Percentiles rank a stretch among this genome's conserved stretches.
phyloP scores from a whole-genome alignment of 495 filamentous ascomycete species.

The Peziza echinospora region DNA sequence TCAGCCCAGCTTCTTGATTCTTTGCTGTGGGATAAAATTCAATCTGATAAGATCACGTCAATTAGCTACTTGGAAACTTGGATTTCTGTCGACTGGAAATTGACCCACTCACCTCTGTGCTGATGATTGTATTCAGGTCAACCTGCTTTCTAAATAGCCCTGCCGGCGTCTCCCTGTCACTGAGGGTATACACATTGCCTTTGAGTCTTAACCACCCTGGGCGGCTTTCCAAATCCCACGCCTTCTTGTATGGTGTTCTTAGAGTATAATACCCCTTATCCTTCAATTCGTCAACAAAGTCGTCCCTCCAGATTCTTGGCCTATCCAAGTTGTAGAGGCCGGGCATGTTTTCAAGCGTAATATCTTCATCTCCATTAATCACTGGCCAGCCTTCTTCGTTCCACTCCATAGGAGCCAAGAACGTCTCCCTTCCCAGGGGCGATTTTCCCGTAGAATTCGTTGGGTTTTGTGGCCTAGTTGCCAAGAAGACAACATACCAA shows the following conservation, averaged over 20 bases:
- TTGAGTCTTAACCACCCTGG: conserved; percentile 19
- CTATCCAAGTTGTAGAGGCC: conserved; percentile 7
- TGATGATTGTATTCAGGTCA: conserved; percentile 6
- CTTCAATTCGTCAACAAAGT: conserved; percentile 16
- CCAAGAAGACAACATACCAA: conserved; percentile 32
- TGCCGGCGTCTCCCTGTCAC: conserved; percentile 23
- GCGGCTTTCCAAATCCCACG: conserved; percentile 8
- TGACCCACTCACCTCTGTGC: conserved; percentile 5
- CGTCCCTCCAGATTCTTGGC: conserved; percentile 23
- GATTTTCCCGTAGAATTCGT: conserved; percentile 5
- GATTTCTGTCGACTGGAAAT: background rate
- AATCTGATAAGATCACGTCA: background rate
- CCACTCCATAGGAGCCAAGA: conserved; percentile 27
- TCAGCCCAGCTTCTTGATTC: conserved; percentile 8
- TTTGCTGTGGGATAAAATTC: conserved; percentile 9
- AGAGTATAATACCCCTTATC: conserved; percentile 15
- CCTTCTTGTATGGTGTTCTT: conserved; percentile 9
- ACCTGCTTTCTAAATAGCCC: conserved; percentile 27
- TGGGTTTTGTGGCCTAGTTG: conserved; percentile 22
- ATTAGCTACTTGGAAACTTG: background rate
- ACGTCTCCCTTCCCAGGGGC: conserved; percentile 26
- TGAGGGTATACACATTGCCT: conserved; percentile 25
- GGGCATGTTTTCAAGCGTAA: conserved; percentile 19
- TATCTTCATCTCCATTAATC: conserved; percentile 25
- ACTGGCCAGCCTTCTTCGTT: conserved; percentile 28